Evolutionary conservation across 495 filamentous ascomycete species (phyloP).

Genomic region (Hypomontagnella submonticulosa): DNA sequence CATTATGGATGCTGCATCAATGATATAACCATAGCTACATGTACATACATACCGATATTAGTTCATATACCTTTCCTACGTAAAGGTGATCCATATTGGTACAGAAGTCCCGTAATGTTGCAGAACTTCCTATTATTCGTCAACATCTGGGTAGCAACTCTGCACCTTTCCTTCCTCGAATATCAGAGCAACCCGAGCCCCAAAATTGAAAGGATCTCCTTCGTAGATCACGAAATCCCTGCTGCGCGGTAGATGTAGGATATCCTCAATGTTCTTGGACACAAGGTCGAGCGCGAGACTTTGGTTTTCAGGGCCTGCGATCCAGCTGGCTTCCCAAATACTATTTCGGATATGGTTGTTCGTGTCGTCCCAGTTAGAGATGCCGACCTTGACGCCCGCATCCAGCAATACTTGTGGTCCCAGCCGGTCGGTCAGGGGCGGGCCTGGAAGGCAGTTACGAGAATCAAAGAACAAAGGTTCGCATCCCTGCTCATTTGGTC

Average conservation of each 20-base stretch:
- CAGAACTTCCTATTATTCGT: too few relatives aligned
- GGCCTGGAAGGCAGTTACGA: slow-evolving; percentile 41
- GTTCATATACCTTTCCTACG: too few relatives aligned
- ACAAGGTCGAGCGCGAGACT: slow-evolving; percentile 47
- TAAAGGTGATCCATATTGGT: background rate
- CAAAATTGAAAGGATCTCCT: slow-evolving; percentile 54
- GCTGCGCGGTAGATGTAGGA: slow-evolving; percentile 45
- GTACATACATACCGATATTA: too few relatives aligned
- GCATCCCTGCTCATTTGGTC: slow-evolving; percentile 5
- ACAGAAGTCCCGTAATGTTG: too few relatives aligned
- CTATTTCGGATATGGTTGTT: slow-evolving; percentile 38
- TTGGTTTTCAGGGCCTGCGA: slow-evolving; percentile 34
- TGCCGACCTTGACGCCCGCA: slow-evolving; percentile 47
- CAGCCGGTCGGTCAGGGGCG: slow-evolving; percentile 50
- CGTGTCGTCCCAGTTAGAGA: slow-evolving; percentile 36
- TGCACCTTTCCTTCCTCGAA: slow-evolving; percentile 43
- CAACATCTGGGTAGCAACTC: slow-evolving; percentile 30
- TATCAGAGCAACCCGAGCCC: slow-evolving; percentile 50
- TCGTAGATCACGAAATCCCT: slow-evolving; percentile 54
- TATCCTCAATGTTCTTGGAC: slow-evolving; percentile 50
- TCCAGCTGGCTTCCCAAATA: slow-evolving; percentile 38
- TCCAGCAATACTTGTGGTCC: slow-evolving; percentile 49
- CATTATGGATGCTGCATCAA: too few relatives aligned
- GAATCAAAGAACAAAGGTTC: slow-evolving; percentile 34
- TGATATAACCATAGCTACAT: too few relatives aligned